Evolutionary conservation across 805 yeast genomes (phyloP).

Genomic region (Lachancea mirantina): DNA sequence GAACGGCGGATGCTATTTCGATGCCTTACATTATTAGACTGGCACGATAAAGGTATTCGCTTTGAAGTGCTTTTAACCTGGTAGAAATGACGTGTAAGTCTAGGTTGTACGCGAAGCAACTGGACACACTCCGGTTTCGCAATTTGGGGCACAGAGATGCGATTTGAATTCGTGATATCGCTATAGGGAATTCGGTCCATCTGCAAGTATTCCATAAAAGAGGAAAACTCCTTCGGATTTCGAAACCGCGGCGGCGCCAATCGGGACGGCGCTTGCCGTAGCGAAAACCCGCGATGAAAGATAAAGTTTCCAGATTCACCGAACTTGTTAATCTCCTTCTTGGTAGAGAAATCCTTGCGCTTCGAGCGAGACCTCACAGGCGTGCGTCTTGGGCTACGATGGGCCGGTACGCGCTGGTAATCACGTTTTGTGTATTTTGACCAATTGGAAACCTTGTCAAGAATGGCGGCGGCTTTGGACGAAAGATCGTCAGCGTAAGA

Average conservation of each 20-base stretch:
- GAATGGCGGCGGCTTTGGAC: constrained; percentile 1
- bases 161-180: constrained; percentile 10
- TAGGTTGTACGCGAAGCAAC: constrained; percentile 4
- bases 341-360: constrained; percentile 22
- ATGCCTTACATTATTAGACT: not conserved
- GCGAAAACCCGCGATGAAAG: constrained; percentile 25
- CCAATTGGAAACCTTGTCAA: constrained; percentile 9
- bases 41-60: not conserved
- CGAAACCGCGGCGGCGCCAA: constrained; percentile 7
- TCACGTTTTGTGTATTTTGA: constrained; percentile 5
- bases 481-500: not conserved
- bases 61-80: not conserved
- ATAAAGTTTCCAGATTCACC: constrained; percentile 14
- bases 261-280: constrained; percentile 2
- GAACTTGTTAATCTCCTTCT: constrained; percentile 13
- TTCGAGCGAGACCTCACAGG: constrained; percentile 6
- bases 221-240: constrained; percentile 16
- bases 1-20: constrained; percentile 7
- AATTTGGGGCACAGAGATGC: constrained; percentile 2
- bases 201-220: constrained; percentile 18
- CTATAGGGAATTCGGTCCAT: constrained; percentile 9
- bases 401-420: not conserved
- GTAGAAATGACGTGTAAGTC: not conserved
- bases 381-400: not conserved
- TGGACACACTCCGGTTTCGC: constrained; percentile 4